Evolutionary conservation across 257 asterid genomes (phyloP).

Genomic region (Leonotis leonurus): DNA sequence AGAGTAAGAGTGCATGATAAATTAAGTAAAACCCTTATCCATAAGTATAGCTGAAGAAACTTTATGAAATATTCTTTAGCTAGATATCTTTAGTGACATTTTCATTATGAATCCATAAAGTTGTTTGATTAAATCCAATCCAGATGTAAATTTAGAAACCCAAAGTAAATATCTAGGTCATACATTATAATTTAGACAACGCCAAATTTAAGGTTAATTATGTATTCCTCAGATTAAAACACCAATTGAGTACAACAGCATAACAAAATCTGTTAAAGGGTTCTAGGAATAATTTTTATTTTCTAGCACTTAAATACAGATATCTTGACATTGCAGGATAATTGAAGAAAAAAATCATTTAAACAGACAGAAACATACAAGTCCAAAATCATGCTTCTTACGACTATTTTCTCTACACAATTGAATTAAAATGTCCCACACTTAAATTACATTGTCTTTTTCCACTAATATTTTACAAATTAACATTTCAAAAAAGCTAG

Average conservation of each 20-base stretch:
- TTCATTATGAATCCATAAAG: not conserved
- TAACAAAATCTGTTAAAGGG: not conserved
- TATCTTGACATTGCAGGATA: not conserved
- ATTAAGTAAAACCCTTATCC: constrained; percentile 1
- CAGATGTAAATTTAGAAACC: not conserved
- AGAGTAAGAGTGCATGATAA: constrained; percentile 9
- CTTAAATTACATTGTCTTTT: not conserved
- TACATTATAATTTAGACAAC: not conserved
- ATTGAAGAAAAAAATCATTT: not conserved
- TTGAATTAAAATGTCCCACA: not conserved
- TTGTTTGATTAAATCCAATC: not conserved
- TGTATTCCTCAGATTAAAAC: too few relatives aligned
- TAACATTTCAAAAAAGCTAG: not conserved
- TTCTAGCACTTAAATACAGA: not conserved
- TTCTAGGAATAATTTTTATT: not conserved
- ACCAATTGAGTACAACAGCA: not conserved
- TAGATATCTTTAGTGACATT: not conserved
- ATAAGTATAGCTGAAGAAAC: constrained; percentile 3
- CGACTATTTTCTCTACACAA: not conserved
- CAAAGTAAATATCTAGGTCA: not conserved
- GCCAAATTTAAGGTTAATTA: not conserved
- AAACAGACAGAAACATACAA: not conserved
- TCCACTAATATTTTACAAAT: not conserved
- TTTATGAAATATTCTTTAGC: not conserved
- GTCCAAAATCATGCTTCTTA: not conserved